Conservation (phyloP, 1,284 basidiomycete species). For the Boletus nobilissimus region DNA sequence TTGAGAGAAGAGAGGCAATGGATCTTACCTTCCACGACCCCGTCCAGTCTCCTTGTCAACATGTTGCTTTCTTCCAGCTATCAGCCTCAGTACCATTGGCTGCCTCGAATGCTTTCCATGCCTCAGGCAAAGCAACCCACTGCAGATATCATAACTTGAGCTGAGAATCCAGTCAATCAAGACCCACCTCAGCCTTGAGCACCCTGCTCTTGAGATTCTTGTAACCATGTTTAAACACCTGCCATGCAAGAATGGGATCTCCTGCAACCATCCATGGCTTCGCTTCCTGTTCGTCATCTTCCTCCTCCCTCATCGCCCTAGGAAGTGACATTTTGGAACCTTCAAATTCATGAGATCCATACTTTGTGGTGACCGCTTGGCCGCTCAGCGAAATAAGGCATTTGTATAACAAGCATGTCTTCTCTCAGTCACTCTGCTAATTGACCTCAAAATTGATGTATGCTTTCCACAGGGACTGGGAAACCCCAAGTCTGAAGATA, state of each 20-base stretch:
- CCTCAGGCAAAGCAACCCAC: constrained; percentile 90
- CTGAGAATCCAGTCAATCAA: constrained; percentile 3
- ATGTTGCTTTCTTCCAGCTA: constrained; percentile 86
- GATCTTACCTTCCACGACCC: constrained; percentile 83
- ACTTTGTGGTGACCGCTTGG: constrained; percentile 97
- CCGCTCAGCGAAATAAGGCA: constrained; percentile 87
- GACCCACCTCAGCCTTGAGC: constrained; percentile 86
- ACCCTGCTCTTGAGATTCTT: constrained; percentile 83
- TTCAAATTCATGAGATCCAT: constrained; percentile 85
- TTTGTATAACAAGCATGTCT: constrained; percentile 89
- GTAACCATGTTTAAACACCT: constrained; percentile 88
- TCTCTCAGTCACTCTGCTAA: constrained; percentile 91
- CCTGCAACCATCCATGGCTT: constrained; percentile 76
- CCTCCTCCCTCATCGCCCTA: constrained; percentile 76
- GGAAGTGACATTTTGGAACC: constrained; percentile 73
- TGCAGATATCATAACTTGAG: constrained; percentile 42
- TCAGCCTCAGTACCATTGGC: constrained; percentile 77
- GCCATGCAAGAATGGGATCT: constrained; percentile 74
- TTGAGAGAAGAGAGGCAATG: constrained; percentile 10
- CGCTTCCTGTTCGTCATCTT: constrained; percentile 73
- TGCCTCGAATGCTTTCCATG: constrained; percentile 93
- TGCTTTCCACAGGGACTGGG: constrained; percentile 94
- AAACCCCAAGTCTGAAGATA: constrained; percentile 95
- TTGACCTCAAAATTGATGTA: constrained; percentile 95
- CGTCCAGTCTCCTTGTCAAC: constrained; percentile 86